A percentile compares a stretch with the other conserved stretches of the same genome.
Evolutionary conservation across 2,329 filamentous ascomycete genomes (phyloP).

Genomic region (Diaporthe ampelina): DNA sequence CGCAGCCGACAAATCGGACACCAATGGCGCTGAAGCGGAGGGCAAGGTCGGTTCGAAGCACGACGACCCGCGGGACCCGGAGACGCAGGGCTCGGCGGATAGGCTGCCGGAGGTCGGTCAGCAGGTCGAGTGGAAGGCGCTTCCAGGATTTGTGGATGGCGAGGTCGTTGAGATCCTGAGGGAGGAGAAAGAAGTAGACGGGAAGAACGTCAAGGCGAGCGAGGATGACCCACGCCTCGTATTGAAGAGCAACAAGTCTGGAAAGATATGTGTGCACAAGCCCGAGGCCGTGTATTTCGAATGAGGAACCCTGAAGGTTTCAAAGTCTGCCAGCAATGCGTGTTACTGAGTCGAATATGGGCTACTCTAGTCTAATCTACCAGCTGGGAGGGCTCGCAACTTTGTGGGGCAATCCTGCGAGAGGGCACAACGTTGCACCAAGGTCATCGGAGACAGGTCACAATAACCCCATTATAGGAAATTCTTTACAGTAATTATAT

Average conservation of each 20-base stretch:
- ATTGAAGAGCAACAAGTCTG: conserved; percentile 36
- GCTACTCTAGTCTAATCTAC: too few relatives aligned
- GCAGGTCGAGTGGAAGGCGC: conserved; percentile 41
- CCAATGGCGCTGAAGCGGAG: background rate
- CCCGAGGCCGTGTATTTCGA: conserved; percentile 52
- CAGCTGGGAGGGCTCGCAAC: too few relatives aligned
- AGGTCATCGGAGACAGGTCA: too few relatives aligned
- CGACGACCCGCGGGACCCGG: conserved; percentile 37
- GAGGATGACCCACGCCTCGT: conserved; percentile 40
- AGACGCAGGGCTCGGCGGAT: conserved; percentile 33
- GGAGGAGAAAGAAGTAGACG: conserved; percentile 36
- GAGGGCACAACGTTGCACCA: too few relatives aligned
- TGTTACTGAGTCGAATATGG: too few relatives aligned
- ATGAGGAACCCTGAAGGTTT: background rate
- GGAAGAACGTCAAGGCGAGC: conserved; percentile 41
- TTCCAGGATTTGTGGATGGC: conserved; percentile 41
- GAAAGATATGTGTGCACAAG: conserved; percentile 42
- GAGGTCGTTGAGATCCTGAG: conserved; percentile 41
- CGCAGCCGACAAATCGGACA: background rate
- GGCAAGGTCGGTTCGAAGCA: conserved; percentile 43
- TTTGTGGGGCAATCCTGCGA: too few relatives aligned
- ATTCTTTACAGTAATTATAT: too few relatives aligned
- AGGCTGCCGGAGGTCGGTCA: conserved; percentile 40
- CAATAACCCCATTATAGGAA: too few relatives aligned
- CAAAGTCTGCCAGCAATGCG: too few relatives aligned